Evolutionary conservation across 495 filamentous ascomycete species (phyloP).

Genomic region (Penicillium robsamsonii): DNA sequence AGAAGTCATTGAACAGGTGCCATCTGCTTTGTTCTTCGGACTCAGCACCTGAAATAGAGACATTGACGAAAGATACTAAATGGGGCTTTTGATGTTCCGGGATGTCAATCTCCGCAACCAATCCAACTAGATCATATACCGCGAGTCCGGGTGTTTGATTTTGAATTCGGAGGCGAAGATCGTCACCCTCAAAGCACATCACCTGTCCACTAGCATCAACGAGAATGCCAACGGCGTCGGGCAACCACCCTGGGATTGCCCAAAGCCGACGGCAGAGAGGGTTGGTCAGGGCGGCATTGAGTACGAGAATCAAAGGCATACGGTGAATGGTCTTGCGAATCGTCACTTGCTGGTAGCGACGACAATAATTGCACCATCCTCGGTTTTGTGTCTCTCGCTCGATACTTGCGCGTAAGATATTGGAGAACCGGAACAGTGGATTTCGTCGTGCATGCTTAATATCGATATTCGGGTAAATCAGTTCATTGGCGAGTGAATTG

Average conservation of each 20-base stretch:
- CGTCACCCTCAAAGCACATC: conserved; percentile 86
- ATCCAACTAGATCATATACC: conserved; percentile 88
- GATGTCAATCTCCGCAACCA: conserved; percentile 85
- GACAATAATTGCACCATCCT: conserved; percentile 88
- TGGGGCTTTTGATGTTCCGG: conserved; percentile 82
- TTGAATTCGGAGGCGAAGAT: conserved; percentile 55
- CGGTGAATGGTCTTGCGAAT: conserved; percentile 76
- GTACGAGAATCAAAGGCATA: conserved; percentile 76
- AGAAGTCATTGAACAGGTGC: conserved; percentile 97
- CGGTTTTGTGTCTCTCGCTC: conserved; percentile 76
- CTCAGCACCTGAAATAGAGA: conserved; percentile 65
- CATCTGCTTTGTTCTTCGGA: conserved; percentile 61
- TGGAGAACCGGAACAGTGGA: conserved; percentile 66
- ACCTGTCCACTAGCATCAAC: conserved; percentile 72
- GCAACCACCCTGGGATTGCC: conserved; percentile 85
- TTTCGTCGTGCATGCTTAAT: conserved; percentile 50
- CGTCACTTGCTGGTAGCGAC: conserved; percentile 76
- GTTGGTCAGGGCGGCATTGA: conserved; percentile 74
- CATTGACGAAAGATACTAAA: conserved; percentile 86
- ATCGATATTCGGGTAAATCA: conserved; percentile 69
- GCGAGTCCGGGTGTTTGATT: conserved; percentile 65
- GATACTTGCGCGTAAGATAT: conserved; percentile 80
- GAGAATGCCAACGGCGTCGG: conserved; percentile 85
- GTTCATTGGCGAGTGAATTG: conserved; percentile 71
- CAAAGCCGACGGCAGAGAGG: conserved; percentile 74